Conservation (phyloP, 306 rosid species). For the Casuarina equisetifolia region DNA sequence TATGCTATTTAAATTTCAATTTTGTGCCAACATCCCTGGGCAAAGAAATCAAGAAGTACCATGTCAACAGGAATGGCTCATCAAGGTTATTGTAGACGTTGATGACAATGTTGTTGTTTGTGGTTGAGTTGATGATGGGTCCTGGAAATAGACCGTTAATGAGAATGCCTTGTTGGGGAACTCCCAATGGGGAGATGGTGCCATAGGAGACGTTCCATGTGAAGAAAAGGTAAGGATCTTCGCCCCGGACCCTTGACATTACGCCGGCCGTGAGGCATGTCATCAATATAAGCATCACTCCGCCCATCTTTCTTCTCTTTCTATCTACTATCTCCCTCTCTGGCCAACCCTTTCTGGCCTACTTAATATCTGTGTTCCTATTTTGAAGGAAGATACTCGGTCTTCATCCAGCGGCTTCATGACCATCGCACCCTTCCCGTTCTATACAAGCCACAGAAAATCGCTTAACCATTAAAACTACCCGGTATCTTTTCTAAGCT, state of each 20-base stretch:
- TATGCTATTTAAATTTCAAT: no score
- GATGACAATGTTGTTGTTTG: slow-evolving; percentile 65
- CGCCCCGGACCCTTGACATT: slow-evolving; percentile 30
- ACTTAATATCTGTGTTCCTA: background rate
- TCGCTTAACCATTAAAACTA: slow-evolving; percentile 1
- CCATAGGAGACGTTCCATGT: slow-evolving; percentile 80
- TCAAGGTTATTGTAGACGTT: slow-evolving; percentile 73
- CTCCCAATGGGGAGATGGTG: slow-evolving; percentile 71
- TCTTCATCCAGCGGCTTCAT: background rate
- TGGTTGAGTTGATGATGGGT: slow-evolving; percentile 74
- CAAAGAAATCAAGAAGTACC: slow-evolving; percentile 26
- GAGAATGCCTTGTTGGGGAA: slow-evolving; percentile 81
- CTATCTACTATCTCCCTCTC: background rate
- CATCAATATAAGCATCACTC: background rate
- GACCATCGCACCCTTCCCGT: background rate
- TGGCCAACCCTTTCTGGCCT: background rate
- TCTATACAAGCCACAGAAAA: background rate
- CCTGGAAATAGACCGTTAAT: slow-evolving; percentile 80
- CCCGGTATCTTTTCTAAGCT: background rate
- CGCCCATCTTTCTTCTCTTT: background rate
- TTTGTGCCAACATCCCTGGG: no score
- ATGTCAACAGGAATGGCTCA: slow-evolving; percentile 72
- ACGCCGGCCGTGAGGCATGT: background rate
- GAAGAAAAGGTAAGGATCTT: slow-evolving; percentile 69
- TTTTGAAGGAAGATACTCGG: background rate